phyloP scores from a whole-genome alignment of 208 protist species.

The Leptomonas pyrrhocoris region DNA sequence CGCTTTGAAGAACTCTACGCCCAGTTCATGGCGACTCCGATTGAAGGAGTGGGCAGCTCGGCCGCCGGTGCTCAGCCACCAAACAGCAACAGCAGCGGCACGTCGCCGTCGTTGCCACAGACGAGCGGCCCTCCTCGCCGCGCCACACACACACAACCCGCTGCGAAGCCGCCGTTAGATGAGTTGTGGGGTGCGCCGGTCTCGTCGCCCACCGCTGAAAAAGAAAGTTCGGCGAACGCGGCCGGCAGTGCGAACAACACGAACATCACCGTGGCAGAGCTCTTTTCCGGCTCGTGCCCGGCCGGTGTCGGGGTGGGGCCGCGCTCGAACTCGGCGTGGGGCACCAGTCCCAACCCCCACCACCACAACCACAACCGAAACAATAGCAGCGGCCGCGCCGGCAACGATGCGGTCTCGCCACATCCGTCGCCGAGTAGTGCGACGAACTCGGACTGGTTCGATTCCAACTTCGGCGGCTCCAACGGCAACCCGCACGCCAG shows the following conservation, averaged over 20 bases:
- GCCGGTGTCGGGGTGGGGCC: not conserved
- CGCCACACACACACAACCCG: not conserved
- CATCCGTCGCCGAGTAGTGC: conserved; percentile 11
- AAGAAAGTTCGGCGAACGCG: not conserved
- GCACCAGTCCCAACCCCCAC: not conserved
- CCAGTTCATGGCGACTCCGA: conserved; percentile 40
- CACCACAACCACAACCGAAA: conserved; percentile 4
- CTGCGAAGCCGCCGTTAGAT: conserved; percentile 27
- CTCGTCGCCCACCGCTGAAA: conserved; percentile 4
- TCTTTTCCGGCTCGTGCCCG: conserved; percentile 22
- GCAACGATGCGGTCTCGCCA: not conserved
- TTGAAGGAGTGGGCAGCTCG: conserved; percentile 3
- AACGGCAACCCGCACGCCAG: conserved; percentile 2
- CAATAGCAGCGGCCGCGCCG: not conserved
- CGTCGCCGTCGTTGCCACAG: not conserved
- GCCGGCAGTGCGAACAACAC: not conserved
- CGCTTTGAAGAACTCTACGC: conserved; percentile 46
- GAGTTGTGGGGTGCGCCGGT: conserved; percentile 56
- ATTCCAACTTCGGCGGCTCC: conserved; percentile 17
- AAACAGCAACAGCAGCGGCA: not conserved
- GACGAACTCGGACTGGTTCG: conserved; percentile 25
- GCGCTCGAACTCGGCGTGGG: conserved; percentile 4
- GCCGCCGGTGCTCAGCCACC: not conserved
- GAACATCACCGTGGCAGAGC: conserved; percentile 23
- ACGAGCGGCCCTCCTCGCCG: conserved; percentile 1